Conservation (phyloP, 805 yeast species). For the Ogataea glucozyma region DNA sequence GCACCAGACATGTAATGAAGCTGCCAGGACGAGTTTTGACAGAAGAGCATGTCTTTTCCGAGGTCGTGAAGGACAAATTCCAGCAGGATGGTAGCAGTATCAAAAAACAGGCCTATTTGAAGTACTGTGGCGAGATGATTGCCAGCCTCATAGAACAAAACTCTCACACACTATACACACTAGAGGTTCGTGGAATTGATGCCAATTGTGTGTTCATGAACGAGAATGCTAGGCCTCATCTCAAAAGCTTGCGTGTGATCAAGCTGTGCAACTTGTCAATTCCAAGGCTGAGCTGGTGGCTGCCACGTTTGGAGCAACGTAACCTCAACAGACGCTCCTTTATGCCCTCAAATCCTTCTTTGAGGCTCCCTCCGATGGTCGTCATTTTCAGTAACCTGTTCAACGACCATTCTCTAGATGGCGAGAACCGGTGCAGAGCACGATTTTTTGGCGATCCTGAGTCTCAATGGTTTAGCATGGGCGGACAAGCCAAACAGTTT, state of each 20-base stretch:
- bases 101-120: constrained; percentile 18
- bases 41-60: constrained; percentile 15
- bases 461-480: constrained; percentile 22
- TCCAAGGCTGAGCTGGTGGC: constrained; percentile 29
- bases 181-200: constrained; percentile 27
- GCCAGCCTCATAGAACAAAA: constrained; percentile 18
- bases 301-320: constrained; percentile 20
- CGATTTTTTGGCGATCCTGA: constrained; percentile 26
- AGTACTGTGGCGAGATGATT: constrained; percentile 18
- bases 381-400: constrained; percentile 37
- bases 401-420: constrained; percentile 26
- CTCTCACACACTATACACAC: constrained; percentile 16
- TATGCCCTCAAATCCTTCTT: constrained; percentile 9
- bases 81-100: constrained; percentile 14
- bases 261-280: constrained; percentile 26
- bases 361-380: constrained; percentile 23
- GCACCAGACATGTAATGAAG: constrained; percentile 18
- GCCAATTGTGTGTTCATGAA: constrained; percentile 21
- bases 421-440: constrained; percentile 16
- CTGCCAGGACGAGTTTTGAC: constrained; percentile 15
- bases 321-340: constrained; percentile 17
- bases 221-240: constrained; percentile 5
- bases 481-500: constrained; percentile 18
- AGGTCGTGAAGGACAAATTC: constrained; percentile 15
- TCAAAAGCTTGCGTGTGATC: constrained; percentile 16